Evolutionary conservation across 2,329 filamentous ascomycete species (phyloP).

Genomic region (Clarireedia hainanense): DNA sequence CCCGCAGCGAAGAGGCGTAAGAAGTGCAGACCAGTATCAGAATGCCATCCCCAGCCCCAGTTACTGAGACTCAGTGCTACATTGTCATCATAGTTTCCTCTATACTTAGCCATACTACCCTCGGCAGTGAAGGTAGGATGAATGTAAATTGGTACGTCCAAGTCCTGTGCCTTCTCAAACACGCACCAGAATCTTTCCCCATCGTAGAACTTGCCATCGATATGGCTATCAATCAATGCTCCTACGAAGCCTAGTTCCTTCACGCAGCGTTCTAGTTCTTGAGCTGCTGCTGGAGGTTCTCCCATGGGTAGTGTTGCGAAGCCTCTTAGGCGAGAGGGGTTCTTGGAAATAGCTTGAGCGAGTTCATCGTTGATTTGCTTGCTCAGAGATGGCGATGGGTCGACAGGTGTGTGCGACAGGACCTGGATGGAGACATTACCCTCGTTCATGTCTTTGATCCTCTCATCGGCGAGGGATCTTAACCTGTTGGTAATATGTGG

Average conservation of each 20-base stretch:
- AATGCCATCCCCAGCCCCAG: conserved; percentile 43
- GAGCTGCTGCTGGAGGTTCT: conserved; percentile 30
- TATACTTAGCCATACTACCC: conserved; percentile 23
- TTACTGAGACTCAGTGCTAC: conserved; percentile 31
- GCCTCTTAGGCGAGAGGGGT: conserved; percentile 34
- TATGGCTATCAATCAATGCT: conserved; percentile 38
- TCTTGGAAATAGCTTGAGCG: conserved; percentile 22
- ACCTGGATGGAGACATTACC: conserved; percentile 24
- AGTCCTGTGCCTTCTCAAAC: conserved; percentile 29
- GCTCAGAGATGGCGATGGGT: conserved; percentile 12
- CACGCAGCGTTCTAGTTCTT: conserved; percentile 34
- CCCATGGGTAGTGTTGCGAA: conserved; percentile 37
- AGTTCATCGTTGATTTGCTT: conserved; percentile 30
- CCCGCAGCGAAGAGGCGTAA: conserved; percentile 43
- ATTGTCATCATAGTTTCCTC: conserved; percentile 26
- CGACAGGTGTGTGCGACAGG: conserved; percentile 26
- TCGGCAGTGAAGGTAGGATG: conserved; percentile 33
- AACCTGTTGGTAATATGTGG: conserved; percentile 17
- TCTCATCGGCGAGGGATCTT: conserved; percentile 14
- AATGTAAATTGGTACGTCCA: conserved; percentile 37
- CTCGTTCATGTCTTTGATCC: conserved; percentile 24
- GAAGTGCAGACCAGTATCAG: conserved; percentile 40
- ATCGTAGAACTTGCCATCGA: conserved; percentile 36
- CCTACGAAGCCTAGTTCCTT: conserved; percentile 39
- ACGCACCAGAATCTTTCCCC: conserved; percentile 33